phyloP scores from a whole-genome alignment of 75 land plant species.

The Sequoia sempervirens region DNA sequence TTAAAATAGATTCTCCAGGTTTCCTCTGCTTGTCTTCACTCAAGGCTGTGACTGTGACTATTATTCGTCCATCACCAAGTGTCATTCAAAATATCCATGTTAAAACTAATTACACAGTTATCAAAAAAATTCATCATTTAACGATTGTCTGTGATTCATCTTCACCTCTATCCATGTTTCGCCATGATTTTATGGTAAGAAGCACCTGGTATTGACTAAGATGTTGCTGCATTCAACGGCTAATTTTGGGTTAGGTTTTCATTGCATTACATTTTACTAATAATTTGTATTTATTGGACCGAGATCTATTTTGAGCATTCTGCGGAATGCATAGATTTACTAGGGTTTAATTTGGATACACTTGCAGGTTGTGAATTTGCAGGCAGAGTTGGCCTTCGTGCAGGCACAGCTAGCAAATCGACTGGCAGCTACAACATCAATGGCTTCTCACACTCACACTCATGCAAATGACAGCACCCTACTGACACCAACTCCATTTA shows the following conservation, averaged over 20 bases:
- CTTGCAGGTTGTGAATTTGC: slow-evolving; percentile 75
- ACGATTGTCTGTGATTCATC: too few relatives aligned
- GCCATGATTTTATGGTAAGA: background rate
- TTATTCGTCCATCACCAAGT: too few relatives aligned
- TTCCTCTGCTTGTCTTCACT: background rate
- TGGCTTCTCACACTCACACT: background rate
- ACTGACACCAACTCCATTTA: slow-evolving; percentile 12
- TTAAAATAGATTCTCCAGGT: too few relatives aligned
- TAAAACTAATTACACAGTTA: too few relatives aligned
- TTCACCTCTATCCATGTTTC: background rate
- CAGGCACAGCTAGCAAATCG: slow-evolving; percentile 55
- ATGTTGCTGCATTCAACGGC: background rate
- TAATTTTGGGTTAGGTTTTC: background rate
- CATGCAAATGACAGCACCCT: background rate
- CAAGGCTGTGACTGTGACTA: background rate
- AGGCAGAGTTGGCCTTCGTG: slow-evolving; percentile 75
- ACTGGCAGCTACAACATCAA: slow-evolving; percentile 24
- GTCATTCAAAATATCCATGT: too few relatives aligned
- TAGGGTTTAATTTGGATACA: background rate
- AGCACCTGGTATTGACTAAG: background rate
- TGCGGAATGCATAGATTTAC: background rate
- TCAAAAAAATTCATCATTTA: too few relatives aligned
- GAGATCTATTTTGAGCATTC: background rate
- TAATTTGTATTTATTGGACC: background rate
- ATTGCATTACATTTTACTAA: too few relatives aligned